Base-by-base conservation (phyloP, 2,329 filamentous ascomycete genomes). In the Sclerotinia sclerotiorum region DNA sequence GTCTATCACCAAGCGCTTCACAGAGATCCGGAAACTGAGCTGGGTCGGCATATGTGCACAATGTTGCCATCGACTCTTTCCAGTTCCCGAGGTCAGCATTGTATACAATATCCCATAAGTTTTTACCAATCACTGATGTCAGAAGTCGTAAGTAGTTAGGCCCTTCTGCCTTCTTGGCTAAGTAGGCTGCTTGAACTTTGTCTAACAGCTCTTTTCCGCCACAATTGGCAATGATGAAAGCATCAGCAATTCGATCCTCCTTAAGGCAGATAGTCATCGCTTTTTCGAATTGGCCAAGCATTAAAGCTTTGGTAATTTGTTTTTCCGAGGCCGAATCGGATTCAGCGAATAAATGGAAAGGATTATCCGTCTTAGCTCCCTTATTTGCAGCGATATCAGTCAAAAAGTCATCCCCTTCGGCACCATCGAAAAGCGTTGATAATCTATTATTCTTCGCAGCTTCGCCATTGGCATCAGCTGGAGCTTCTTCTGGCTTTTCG, bases 211-310 rank as follows among this genome's bases (percentile, higher is more conserved):
- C 91, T 78, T 97, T 93, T 61, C 94, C 95, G 69, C 95, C 94
- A 76, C 94, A 98, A 75, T 98, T 97, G 58, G 96, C 95, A 77
- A 99, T 94, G 83, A 99, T 93, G 80, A 99, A 97, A 51, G 95
- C 95, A 81, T 99, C 95, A 0, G 95, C 95, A 78, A 98, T 88
- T 65, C 94, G 89, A 72, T 96, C 89, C 79, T 97, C 93, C 75
- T 92, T 89, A 21, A 99, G 82, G 74, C 93, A 97, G 64, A 97
- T 87, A 68, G 96, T 91, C 69, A 97, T 89, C 24, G 95, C 95
- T 77, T 91, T 91, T 68, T 94, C 88, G 76, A 99, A 99, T 72
- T 96, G 87, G 10, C 95, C 95, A 13, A 98, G 84, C 82, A 98
- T 91, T 69, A 99, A 81, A 44, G 94, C 91, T 74, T 88, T 90